phyloP scores from a whole-genome alignment of 73 alveolate species.

The Breviolum minutum region DNA sequence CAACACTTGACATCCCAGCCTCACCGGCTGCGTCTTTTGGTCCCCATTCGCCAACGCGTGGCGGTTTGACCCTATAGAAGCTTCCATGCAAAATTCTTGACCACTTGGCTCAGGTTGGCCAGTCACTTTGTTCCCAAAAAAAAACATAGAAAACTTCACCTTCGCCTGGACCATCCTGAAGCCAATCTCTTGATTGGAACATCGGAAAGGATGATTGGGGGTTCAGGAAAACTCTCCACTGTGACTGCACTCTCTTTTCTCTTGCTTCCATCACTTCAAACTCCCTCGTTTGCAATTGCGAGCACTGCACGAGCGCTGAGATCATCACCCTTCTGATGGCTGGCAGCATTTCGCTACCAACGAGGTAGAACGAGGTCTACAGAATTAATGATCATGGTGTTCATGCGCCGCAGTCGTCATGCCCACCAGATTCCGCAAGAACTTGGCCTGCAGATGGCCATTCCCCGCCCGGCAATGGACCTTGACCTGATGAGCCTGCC shows the following conservation, averaged over 20 bases:
- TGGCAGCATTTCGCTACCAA: neutral
- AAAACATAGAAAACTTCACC: too few species aligned
- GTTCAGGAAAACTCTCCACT: neutral
- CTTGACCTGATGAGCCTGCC: neutral
- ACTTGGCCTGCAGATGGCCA: too few species aligned
- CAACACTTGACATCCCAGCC: neutral
- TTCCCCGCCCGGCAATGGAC: too few species aligned
- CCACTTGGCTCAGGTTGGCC: neutral
- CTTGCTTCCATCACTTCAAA: neutral
- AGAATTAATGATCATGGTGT: neutral
- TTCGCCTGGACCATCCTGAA: too few species aligned
- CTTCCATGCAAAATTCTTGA: neutral
- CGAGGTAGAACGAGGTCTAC: neutral
- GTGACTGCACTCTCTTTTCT: neutral
- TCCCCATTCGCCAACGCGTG: neutral
- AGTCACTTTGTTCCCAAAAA: too few species aligned
- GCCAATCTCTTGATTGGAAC: neutral
- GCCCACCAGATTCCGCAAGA: conserved; percentile 34
- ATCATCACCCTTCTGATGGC: too few species aligned
- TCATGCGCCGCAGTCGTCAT: conserved; percentile 36
- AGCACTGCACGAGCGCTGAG: too few species aligned
- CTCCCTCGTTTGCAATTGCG: too few species aligned
- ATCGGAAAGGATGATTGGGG: neutral
- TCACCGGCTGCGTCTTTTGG: neutral
- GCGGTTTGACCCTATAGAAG: neutral